Base-by-base conservation (phyloP, 225 moss, liverwort and hornwort species). In the Rhytidiadelphus loreus region DNA sequence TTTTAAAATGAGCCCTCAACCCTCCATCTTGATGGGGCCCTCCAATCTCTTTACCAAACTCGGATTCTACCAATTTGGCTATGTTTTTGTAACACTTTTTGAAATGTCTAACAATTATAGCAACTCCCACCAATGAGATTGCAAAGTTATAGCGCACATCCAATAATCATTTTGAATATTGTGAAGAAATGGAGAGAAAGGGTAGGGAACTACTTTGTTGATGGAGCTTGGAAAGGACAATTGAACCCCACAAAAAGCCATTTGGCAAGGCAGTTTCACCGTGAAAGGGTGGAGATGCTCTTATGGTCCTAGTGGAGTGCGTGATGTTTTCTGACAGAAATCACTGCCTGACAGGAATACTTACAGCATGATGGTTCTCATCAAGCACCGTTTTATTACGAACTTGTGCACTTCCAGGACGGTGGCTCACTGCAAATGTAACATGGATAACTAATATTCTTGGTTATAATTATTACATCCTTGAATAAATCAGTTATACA, bases 131-230 rank as follows among this genome's bases (percentile, higher is more conserved):
- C 48, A 30, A 48, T 29, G 11, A 11, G 2, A 25, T 4, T 30
- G 48, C 10, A 46, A 46, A 30, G 16, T 43, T 44, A 3, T 26
- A 71, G 6, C 44, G 2, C 3, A 26, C 43, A 43, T 71, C 5
- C 0, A 0, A 0, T 43, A 9, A 71, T 43, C 28, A 3, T 43
- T 2, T 9, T 43, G 9, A 26, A 0, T 37, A 21, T 5, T 0
- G 1, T 1, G 1, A 7, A 70, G 15, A 48, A 30, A 19, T 48
- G 12, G 11, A 74, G 4, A 74, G 7, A 44, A 73, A 30, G 4
- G 46, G 7, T 48, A 3, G 0, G 1, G 2, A 19, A 32, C 6
- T 71, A 43, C 3, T 43, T 26, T 71, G 9, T 71, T 43, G 71
- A 16, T 71, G 28, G 6, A 71, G 15, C 28, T 6, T 3, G 0